phyloP scores from a whole-genome alignment of 2,329 filamentous ascomycete species.

The Ophiocordyceps camponoti-leonardi region DNA sequence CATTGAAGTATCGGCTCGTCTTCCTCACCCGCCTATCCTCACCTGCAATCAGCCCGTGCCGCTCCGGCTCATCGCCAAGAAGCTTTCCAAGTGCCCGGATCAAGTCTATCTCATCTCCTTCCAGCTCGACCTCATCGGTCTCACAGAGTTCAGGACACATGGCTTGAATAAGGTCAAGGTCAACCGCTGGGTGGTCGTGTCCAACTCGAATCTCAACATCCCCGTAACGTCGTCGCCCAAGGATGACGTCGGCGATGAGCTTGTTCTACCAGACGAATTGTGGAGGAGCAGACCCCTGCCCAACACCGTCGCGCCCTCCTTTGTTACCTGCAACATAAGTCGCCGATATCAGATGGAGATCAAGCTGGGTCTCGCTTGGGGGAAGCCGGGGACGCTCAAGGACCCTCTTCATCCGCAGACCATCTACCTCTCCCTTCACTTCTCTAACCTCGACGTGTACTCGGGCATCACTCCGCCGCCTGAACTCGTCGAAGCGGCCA shows the following conservation, averaged over 20 bases:
- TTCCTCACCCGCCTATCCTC: constrained; percentile 75
- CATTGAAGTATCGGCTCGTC: constrained; percentile 58
- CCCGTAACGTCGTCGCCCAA: constrained; percentile 42
- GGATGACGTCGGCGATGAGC: constrained; percentile 45
- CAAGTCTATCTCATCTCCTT: constrained; percentile 60
- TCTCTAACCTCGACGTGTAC: constrained; percentile 60
- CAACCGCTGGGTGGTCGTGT: constrained; percentile 60
- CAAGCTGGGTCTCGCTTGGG: constrained; percentile 61
- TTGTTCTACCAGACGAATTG: constrained; percentile 48
- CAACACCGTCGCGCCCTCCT: constrained; percentile 73
- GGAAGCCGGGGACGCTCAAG: constrained; percentile 27
- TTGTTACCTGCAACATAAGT: constrained; percentile 74
- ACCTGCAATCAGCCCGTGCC: constrained; percentile 81
- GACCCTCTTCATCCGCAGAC: constrained; percentile 37
- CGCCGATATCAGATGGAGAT: constrained; percentile 74
- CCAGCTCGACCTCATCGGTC: constrained; percentile 66
- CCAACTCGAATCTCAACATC: constrained; percentile 52
- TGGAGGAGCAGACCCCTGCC: constrained; percentile 63
- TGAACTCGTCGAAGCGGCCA: constrained; percentile 49
- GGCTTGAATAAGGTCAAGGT: constrained; percentile 54
- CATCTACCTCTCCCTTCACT: constrained; percentile 60
- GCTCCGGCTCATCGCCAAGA: constrained; percentile 63
- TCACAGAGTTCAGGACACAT: constrained; percentile 64
- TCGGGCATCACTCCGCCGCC: constrained; percentile 74
- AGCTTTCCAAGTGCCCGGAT: constrained; percentile 50